phyloP scores from a whole-genome alignment of 768 basidiomycete species.

The Boletus patriciae region DNA sequence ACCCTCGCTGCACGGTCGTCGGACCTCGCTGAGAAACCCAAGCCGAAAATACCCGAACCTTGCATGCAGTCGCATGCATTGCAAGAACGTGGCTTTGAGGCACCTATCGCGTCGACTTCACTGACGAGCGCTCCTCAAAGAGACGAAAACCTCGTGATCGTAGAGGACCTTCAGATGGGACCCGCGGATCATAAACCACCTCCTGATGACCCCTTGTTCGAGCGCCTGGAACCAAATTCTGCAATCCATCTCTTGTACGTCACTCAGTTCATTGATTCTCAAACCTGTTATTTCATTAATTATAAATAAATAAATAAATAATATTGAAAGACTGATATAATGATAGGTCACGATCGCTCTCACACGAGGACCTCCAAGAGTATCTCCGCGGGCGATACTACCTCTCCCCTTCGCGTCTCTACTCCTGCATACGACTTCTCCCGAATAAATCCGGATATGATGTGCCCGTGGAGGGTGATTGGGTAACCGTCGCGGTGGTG shows the following conservation, averaged over 20 bases:
- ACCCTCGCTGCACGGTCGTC: constrained; percentile 32
- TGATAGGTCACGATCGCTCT: constrained; percentile 66
- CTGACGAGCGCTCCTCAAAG: constrained; percentile 24
- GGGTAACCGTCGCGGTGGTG: constrained; percentile 94
- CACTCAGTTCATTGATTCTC: neutral
- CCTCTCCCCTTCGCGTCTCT: constrained; percentile 84
- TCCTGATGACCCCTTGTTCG: constrained; percentile 72
- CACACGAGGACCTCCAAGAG: constrained; percentile 78
- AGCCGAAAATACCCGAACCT: constrained; percentile 11
- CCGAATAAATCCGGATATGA: constrained; percentile 85
- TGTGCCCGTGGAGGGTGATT: constrained; percentile 89
- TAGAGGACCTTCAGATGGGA: constrained; percentile 77
- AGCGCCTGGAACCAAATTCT: constrained; percentile 86
- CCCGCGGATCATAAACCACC: constrained; percentile 73
- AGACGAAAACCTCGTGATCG: constrained; percentile 65
- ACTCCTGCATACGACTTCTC: constrained; percentile 77
- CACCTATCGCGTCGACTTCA: constrained; percentile 4
- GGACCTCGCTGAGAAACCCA: constrained; percentile 23
- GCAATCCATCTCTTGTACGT: constrained; percentile 80
- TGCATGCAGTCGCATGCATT: neutral
- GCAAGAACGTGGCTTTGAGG: constrained; percentile 10
- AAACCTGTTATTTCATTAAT: neutral
- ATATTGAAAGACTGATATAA: constrained; percentile 15
- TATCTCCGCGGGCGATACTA: constrained; percentile 83
- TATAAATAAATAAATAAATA: constrained; percentile 1